Evolutionary conservation across 2,329 filamentous ascomycete genomes (phyloP), one percentile per base, ranked within the genome.

Genomic region (Nakataea oryzae): DNA sequence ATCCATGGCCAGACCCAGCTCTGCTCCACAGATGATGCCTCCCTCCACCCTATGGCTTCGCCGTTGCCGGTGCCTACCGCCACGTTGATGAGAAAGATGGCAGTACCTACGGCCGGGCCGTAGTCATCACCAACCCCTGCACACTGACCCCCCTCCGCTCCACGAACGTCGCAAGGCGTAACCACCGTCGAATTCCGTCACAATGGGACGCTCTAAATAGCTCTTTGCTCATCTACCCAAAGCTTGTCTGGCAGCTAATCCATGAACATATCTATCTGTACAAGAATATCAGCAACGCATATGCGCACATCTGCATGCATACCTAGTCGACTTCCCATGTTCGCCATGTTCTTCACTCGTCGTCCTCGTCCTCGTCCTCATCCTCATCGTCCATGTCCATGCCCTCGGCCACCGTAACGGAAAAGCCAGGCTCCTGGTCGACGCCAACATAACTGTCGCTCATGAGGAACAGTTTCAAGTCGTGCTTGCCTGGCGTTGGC

Each of bases 381-480:
- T 95, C 91, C 0, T 93, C 90, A 58, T 90, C 88, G 73, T 96
- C 93, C 70, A 97, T 91, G 63, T 97, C 95, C 90, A 95, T 96
- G 6, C 91, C 91, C 75, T 99, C 95, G 1, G 88, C 90, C 30
- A 90, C 95, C 61, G 84, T 87, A 57, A 99, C 86, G 62, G 85
- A 87, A 74, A 99, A 97, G 6, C 86, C 86, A 62, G 93, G 91
- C 71, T 96, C 96, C 77, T 99, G 95, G 77, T 99, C 96, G 61
- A 99, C 92, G 29, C 95, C 95, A 47, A 97, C 84, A 74, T 99
- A 99, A 74, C 90, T 93, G 77, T 99, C 95, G 73, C 93, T 95
- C 89, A 99, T 97, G 72, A 99, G 79, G 76, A 91, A 96, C 66
- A 97, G 79, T 74, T 93, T 97, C 71, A 99, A 76, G 64, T 93